Evolutionary conservation across 352 stramenopile genomes (phyloP), one percentile per base, ranked within the genome.

Genomic region (Phytopythium delawarense): DNA sequence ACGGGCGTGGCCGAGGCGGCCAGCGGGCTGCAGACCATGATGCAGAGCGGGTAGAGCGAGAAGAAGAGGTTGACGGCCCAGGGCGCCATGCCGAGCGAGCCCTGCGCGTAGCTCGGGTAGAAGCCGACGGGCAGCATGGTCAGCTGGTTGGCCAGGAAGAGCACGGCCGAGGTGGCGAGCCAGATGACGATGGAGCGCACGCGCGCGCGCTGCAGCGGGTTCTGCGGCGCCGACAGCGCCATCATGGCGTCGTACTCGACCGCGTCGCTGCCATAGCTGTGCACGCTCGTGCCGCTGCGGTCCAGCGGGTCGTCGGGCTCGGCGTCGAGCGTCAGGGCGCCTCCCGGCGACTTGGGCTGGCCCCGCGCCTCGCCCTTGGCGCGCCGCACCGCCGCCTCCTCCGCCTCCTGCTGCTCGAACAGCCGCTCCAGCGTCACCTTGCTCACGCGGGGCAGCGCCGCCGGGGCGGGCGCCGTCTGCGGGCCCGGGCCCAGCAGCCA

Each of bases 141-240:
- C 61, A 91, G 78, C 55, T 89, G 81, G 63, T 91, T 91, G 13
- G 76, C 79, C 23, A 89, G 74, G 65, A 91, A 89, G 34, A 91
- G 64, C 39, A 89, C 75, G 55, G 59, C 64, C 21, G 77, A 81
- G 9, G 75, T 76, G 40, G 74, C 58, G 48, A 82, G 54, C 67
- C 78, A 89, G 53, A 89, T 77, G 25, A 76, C 60, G 21, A 78
- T 62, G 30, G 70, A 63, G 28, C 81, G 81, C 46, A 78, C 67
- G 16, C 65, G 74, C 37, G 69, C 68, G 32, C 78, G 58, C 37
- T 76, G 78, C 45, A 91, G 57, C 56, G 78, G 74, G 54, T 87
- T 85, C 50, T 69, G 74, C 28, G 81, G 76, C 64, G 67, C 64
- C 34, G 76, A 88, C 48, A 89, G 69, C 58, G 82, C 70, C 76